Conservation (phyloP, 139 green algal species). For the Picochlorum sp. region DNA sequence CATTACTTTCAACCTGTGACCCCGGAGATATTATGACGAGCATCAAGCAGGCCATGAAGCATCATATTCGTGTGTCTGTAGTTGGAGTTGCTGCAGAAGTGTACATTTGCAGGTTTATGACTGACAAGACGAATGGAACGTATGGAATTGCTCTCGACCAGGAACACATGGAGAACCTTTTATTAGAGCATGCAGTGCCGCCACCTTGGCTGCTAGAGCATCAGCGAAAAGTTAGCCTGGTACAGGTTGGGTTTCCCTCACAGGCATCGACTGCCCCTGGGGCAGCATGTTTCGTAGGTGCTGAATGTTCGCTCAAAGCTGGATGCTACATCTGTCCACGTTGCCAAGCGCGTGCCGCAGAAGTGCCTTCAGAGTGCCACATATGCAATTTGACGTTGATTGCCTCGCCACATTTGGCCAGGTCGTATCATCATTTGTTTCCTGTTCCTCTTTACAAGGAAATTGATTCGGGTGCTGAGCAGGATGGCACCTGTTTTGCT, state of each 20-base stretch:
- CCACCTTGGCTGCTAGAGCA: constrained; percentile 31
- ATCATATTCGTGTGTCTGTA: constrained; percentile 52
- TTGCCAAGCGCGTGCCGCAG: constrained; percentile 41
- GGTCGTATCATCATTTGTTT: constrained; percentile 98
- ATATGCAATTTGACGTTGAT: constrained; percentile 91
- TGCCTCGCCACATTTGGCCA: constrained; percentile 84
- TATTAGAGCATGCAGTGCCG: constrained; percentile 49
- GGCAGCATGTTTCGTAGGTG: constrained; percentile 48
- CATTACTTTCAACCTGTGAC: constrained; percentile 79
- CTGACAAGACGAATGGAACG: constrained; percentile 60
- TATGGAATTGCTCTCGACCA: constrained; percentile 70
- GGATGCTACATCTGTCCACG: constrained; percentile 71
- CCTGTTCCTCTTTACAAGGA: constrained; percentile 73
- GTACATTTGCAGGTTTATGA: constrained; percentile 49
- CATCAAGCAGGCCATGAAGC: constrained; percentile 46
- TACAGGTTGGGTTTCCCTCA: constrained; percentile 79
- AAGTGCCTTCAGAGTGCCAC: constrained; percentile 81
- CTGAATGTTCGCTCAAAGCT: constrained; percentile 29
- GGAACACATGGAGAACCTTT: constrained; percentile 56
- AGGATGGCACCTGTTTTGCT: neutral
- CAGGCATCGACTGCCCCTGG: constrained; percentile 36
- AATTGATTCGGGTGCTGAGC: constrained; percentile 5
- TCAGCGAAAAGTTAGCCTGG: constrained; percentile 30
- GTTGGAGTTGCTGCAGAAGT: constrained; percentile 72
- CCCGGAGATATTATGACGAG: constrained; percentile 61